phyloP scores from a whole-genome alignment of 176 grass and related monocot genomes.

The Pharus latifolius region DNA sequence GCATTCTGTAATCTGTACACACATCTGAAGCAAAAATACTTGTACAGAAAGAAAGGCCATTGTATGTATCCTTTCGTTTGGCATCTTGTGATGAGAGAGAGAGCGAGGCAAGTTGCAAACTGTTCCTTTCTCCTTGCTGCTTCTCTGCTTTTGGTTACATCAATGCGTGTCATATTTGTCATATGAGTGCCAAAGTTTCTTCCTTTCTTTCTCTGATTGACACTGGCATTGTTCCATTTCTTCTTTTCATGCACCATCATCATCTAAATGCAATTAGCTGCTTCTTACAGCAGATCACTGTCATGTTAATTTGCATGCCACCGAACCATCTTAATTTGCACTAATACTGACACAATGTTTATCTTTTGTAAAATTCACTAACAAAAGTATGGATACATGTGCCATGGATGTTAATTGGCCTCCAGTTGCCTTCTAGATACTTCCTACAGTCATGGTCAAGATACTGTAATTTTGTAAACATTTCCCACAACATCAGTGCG shows the following conservation, averaged over 20 bases:
- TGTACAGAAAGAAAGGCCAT: neutral
- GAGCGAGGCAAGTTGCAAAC: neutral
- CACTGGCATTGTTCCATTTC: neutral
- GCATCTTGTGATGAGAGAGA: neutral
- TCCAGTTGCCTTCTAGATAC: too few species aligned
- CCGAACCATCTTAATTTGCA: too few species aligned
- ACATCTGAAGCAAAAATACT: neutral
- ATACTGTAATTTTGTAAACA: too few species aligned
- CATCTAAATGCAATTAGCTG: too few species aligned
- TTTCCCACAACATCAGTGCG: too few species aligned
- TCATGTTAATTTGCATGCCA: too few species aligned
- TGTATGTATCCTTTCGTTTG: neutral
- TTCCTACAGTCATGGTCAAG: too few species aligned
- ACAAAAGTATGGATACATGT: too few species aligned
- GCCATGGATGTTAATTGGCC: too few species aligned
- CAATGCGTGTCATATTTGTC: too few species aligned
- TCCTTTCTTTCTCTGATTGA: neutral
- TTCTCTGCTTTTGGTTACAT: neutral
- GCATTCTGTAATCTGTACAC: neutral
- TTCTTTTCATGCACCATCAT: conserved; percentile 12
- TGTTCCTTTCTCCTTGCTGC: neutral
- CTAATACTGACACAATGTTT: too few species aligned
- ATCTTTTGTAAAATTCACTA: too few species aligned
- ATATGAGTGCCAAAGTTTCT: neutral
- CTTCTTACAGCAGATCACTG: conserved; percentile 16